phyloP scores from a whole-genome alignment of 169 alveolate genomes.

The Fabrea salina region DNA sequence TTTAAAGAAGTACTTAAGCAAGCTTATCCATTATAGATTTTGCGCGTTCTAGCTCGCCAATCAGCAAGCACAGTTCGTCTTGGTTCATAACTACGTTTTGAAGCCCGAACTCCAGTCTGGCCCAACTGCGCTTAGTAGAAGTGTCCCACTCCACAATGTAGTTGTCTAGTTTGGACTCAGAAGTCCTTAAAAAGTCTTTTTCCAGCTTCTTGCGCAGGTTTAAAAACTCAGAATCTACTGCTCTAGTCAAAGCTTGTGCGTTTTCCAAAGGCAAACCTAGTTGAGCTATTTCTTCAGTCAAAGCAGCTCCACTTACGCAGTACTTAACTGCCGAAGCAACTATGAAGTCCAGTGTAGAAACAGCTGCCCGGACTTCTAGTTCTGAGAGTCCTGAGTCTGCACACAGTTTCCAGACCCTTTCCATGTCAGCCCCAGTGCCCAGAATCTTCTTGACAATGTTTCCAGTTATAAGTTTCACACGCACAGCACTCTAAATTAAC shows the following conservation, averaged over 20 bases:
- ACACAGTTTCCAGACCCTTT: constrained; percentile 11
- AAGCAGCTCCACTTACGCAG: neutral
- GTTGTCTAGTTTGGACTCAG: too few species aligned
- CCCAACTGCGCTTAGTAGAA: too few species aligned
- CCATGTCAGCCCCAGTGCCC: constrained; percentile 1
- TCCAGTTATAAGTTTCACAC: neutral
- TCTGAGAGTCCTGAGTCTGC: neutral
- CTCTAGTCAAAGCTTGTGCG: constrained; percentile 5
- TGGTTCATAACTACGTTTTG: too few species aligned
- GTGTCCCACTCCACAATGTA: too few species aligned
- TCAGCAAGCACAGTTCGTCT: too few species aligned
- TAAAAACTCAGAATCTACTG: neutral
- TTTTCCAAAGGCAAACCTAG: constrained; percentile 27
- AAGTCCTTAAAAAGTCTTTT: neutral
- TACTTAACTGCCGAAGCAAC: constrained; percentile 10
- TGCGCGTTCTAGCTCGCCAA: constrained; percentile 11
- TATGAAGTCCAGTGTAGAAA: constrained; percentile 15
- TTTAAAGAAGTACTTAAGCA: too few species aligned
- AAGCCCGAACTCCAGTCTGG: too few species aligned
- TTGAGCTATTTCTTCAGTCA: constrained; percentile 20
- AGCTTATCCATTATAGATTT: constrained; percentile 22
- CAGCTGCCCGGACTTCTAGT: constrained; percentile 10
- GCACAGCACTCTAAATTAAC: constrained; percentile 3
- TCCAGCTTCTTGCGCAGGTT: neutral
- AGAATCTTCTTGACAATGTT: constrained; percentile 11